Evolutionary conservation across 306 rosid species (phyloP).

Genomic region (Vicia sativa): DNA sequence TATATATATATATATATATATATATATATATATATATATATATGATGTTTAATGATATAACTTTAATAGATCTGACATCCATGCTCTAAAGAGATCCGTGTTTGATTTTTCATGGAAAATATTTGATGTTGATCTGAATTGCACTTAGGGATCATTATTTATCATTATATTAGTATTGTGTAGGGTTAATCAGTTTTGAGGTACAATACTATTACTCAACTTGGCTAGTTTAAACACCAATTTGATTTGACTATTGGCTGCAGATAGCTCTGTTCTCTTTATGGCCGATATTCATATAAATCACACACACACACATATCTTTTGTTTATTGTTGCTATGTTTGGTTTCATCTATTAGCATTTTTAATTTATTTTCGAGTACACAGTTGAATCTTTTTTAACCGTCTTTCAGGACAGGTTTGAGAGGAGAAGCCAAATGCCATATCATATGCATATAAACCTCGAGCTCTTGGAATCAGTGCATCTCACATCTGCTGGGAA

Average conservation of each 20-base stretch:
- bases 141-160: neutral
- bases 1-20: too few relatives aligned
- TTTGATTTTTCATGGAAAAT: neutral
- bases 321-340: neutral
- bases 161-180: slow-evolving; percentile 6
- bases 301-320: neutral
- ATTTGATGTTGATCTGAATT: neutral
- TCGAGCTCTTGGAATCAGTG: too few relatives aligned
- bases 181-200: neutral
- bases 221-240: neutral
- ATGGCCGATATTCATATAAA: neutral
- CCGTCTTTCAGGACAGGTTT: too few relatives aligned
- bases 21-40: too few relatives aligned
- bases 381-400: too few relatives aligned
- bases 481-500: too few relatives aligned
- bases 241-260: too few relatives aligned
- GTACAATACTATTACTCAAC: neutral
- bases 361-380: too few relatives aligned
- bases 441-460: too few relatives aligned
- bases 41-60: too few relatives aligned
- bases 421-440: too few relatives aligned
- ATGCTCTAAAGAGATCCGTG: neutral
- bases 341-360: neutral
- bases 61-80: neutral
- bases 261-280: neutral